These are phyloP conservation scores for Ophiosphaerella narmari DNA, from an alignment of 2,329 filamentous ascomycete species.

Conservation along the genomic window DNA sequence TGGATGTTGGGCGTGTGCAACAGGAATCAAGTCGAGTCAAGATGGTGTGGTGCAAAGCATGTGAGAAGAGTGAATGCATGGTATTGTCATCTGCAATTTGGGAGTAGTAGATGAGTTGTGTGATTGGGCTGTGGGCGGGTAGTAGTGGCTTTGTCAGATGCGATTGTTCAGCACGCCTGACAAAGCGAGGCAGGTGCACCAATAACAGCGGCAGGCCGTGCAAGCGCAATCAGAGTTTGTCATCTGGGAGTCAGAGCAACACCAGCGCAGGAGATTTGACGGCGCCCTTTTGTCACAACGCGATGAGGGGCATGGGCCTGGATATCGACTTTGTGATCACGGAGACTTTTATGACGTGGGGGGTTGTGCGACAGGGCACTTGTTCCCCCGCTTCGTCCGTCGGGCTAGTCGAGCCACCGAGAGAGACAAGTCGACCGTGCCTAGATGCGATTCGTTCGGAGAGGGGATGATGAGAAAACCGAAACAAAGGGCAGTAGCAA, in stretches of 20 bases:
- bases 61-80: constrained; percentile 7
- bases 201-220: constrained; percentile 17
- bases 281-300: constrained; percentile 3
- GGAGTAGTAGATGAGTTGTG: too few relatives aligned
- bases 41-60: neutral
- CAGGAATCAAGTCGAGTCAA: too few relatives aligned
- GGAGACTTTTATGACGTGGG: constrained; percentile 6
- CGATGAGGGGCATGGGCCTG: constrained; percentile 4
- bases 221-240: constrained; percentile 10
- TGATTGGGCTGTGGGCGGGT: constrained; percentile 7
- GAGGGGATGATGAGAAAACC: constrained; percentile 5
- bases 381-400: constrained; percentile 1
- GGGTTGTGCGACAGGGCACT: neutral
- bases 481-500: too few relatives aligned
- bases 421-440: constrained; percentile 7
- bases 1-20: neutral
- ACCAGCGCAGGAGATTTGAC: neutral
- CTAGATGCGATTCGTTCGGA: constrained; percentile 17
- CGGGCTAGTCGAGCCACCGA: constrained; percentile 14
- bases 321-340: constrained; percentile 1
- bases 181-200: constrained; percentile 22
- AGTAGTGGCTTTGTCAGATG: constrained; percentile 31
- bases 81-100: constrained; percentile 15
- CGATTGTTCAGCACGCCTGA: constrained; percentile 34
- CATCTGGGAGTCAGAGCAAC: constrained; percentile 15